phyloP scores from a whole-genome alignment of 139 green algal species.

The Haematococcus sp. region DNA sequence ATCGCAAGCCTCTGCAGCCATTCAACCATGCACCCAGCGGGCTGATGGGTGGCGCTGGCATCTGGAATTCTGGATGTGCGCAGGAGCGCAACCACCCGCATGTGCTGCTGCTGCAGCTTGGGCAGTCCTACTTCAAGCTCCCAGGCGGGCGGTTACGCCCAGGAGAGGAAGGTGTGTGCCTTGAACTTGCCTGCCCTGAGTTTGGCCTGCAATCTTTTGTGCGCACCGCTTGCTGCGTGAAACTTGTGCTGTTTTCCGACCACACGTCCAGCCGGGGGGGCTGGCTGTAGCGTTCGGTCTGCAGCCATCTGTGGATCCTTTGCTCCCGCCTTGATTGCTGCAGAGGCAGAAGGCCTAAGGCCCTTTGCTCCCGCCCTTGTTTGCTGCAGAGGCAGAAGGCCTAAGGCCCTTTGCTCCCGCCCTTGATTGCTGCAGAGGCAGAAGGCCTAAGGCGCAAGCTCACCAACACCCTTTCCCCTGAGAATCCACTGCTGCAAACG shows the following conservation, averaged over 20 bases:
- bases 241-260: too few species aligned
- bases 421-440: conserved; percentile 67
- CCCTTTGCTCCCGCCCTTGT: background rate
- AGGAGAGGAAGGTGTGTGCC: conserved; percentile 83
- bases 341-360: too few species aligned
- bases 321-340: background rate
- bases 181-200: too few species aligned
- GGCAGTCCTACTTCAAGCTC: conserved; percentile 79
- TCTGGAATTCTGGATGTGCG: background rate
- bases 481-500: conserved; percentile 37
- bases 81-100: conserved; percentile 92
- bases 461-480: conserved; percentile 66
- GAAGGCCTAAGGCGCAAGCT: conserved; percentile 89
- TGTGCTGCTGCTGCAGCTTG: conserved; percentile 86
- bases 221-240: too few species aligned
- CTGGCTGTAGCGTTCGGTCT: too few species aligned
- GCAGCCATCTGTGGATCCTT: too few species aligned
- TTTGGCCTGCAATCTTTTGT: too few species aligned
- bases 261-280: too few species aligned
- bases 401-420: conserved; percentile 9
- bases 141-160: conserved; percentile 85
- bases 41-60: too few species aligned
- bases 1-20: too few species aligned
- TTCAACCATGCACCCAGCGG: too few species aligned
- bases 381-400: too few species aligned